These are phyloP conservation scores for Phoma herbarum DNA, from an alignment of 2,329 filamentous ascomycete species.

Conservation along the genomic window DNA sequence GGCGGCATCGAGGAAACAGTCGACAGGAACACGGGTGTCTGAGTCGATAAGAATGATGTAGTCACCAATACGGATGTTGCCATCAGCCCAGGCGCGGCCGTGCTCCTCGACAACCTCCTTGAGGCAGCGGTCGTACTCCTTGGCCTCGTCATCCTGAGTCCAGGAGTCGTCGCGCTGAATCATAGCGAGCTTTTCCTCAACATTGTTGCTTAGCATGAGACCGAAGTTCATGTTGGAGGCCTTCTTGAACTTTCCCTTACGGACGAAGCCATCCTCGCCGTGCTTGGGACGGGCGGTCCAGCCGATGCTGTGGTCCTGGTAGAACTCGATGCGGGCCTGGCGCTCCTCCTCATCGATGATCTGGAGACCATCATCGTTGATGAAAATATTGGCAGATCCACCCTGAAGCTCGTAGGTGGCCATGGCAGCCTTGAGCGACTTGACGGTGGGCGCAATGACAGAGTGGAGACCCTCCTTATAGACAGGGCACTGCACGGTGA, in stretches of 20 bases:
- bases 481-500: slow-evolving; percentile 80
- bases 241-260: slow-evolving; percentile 44
- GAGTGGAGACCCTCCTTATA: slow-evolving; percentile 81
- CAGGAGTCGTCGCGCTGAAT: slow-evolving; percentile 49
- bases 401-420: slow-evolving; percentile 61
- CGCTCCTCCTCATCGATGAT: slow-evolving; percentile 60
- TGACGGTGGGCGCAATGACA: slow-evolving; percentile 78
- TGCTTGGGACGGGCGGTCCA: slow-evolving; percentile 57
- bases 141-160: slow-evolving; percentile 38
- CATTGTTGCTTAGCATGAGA: slow-evolving; percentile 67
- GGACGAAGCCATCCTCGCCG: slow-evolving; percentile 34
- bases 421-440: slow-evolving; percentile 73
- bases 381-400: slow-evolving; percentile 70
- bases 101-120: slow-evolving; percentile 73
- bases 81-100: slow-evolving; percentile 79
- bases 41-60: slow-evolving; percentile 79
- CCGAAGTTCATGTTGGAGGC: slow-evolving; percentile 78
- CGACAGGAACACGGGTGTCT: slow-evolving; percentile 77
- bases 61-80: slow-evolving; percentile 83
- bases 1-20: slow-evolving; percentile 78
- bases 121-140: slow-evolving; percentile 50
- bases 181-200: slow-evolving; percentile 65
- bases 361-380: slow-evolving; percentile 73
- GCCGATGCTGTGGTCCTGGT: slow-evolving; percentile 58
- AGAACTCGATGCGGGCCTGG: slow-evolving; percentile 55